Evolutionary conservation across 2,329 filamentous ascomycete genomes (phyloP).

Genomic region (Fusarium chlamydosporum): DNA sequence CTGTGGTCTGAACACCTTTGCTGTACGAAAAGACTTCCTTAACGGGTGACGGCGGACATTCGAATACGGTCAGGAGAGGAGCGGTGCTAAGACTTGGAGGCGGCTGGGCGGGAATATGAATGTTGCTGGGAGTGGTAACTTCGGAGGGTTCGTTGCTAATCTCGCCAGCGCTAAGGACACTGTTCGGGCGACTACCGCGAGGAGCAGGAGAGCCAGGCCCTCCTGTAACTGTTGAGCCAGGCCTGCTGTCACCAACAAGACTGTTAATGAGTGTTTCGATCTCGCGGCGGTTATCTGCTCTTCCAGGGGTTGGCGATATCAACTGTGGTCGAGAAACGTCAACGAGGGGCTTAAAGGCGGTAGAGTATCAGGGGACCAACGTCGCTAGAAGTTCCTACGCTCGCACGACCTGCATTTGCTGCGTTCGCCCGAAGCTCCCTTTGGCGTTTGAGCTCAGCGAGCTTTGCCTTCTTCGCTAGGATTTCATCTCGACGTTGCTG

Average conservation of each 20-base stretch:
- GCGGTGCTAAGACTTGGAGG: slow-evolving; percentile 80
- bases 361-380: slow-evolving; percentile 64
- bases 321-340: slow-evolving; percentile 56
- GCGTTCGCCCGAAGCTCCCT: slow-evolving; percentile 86
- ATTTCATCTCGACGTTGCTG: slow-evolving; percentile 95
- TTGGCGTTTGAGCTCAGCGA: slow-evolving; percentile 94
- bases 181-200: slow-evolving; percentile 84
- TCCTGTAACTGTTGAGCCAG: slow-evolving; percentile 74
- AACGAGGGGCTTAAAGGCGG: slow-evolving; percentile 35
- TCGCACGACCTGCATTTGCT: slow-evolving; percentile 77
- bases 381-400: slow-evolving; percentile 77
- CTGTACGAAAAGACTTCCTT: slow-evolving; percentile 95
- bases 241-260: slow-evolving; percentile 83
- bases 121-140: slow-evolving; percentile 63
- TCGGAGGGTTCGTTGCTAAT: slow-evolving; percentile 82
- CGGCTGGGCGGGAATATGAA: slow-evolving; percentile 60
- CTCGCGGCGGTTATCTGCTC: slow-evolving; percentile 78
- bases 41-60: slow-evolving; percentile 80
- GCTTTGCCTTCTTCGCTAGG: slow-evolving; percentile 94
- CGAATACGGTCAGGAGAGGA: slow-evolving; percentile 82
- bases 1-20: slow-evolving; percentile 93
- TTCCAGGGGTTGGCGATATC: slow-evolving; percentile 77
- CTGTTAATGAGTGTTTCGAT: slow-evolving; percentile 89
- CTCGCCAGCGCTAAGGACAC: slow-evolving; percentile 85
- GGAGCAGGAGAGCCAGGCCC: slow-evolving; percentile 75